Conservation (phyloP, 805 yeast species). For the Candida anglica region DNA sequence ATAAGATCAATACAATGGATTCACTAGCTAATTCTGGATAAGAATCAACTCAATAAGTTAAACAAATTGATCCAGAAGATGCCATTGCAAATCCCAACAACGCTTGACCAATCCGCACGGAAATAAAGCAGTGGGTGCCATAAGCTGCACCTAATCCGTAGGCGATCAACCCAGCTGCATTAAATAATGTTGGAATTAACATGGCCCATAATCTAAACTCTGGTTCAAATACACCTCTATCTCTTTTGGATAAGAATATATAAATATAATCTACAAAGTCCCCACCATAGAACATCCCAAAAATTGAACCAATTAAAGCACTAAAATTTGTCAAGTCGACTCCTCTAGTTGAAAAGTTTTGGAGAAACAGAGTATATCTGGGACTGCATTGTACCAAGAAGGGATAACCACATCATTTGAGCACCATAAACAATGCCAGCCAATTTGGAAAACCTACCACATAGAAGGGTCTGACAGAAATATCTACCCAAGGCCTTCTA, state of each 20-base stretch:
- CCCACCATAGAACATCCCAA: conserved; percentile 47
- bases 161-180: conserved; percentile 27
- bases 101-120: conserved; percentile 30
- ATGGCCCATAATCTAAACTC: conserved; percentile 24
- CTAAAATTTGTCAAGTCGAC: conserved; percentile 44
- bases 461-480: conserved; percentile 34
- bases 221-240: conserved; percentile 29
- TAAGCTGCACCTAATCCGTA: conserved; percentile 22
- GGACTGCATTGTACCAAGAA: conserved; percentile 41
- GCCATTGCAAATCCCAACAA: conserved; percentile 29
- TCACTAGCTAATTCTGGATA: conserved; percentile 26
- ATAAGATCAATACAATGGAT: conserved; percentile 29
- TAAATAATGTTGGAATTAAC: conserved; percentile 19
- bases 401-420: conserved; percentile 47
- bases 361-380: conserved; percentile 32
- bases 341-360: conserved; percentile 32
- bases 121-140: conserved; percentile 22
- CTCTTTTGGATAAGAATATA: conserved; percentile 21
- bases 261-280: conserved; percentile 37
- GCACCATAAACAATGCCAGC: conserved; percentile 45
- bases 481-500: conserved; percentile 34
- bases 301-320: conserved; percentile 36
- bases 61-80: conserved; percentile 24
- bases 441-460: conserved; percentile 39
- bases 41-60: conserved; percentile 28